These are phyloP conservation scores for Phaeosphaeria sp. DNA, from an alignment of 2,329 filamentous ascomycete species.

Conservation along the genomic window DNA sequence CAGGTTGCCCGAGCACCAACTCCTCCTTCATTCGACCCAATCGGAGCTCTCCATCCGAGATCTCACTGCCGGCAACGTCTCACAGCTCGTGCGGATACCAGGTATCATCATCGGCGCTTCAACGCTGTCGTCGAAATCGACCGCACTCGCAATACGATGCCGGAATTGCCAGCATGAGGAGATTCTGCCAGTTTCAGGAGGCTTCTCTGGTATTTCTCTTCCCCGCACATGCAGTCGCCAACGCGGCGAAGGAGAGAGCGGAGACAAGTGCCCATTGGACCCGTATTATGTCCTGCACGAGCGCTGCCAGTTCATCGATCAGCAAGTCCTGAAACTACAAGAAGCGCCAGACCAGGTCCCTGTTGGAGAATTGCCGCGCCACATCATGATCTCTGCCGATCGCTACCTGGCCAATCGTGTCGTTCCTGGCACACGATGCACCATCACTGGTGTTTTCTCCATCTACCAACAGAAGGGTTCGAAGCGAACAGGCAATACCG, in stretches of 20 bases:
- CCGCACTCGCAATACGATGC: slow-evolving; percentile 84
- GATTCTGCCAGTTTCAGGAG: slow-evolving; percentile 76
- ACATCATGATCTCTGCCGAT: slow-evolving; percentile 96
- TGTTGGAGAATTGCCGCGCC: slow-evolving; percentile 91
- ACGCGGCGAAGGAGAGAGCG: slow-evolving; percentile 69
- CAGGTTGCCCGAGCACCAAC: slow-evolving; percentile 85
- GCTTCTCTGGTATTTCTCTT: slow-evolving; percentile 85
- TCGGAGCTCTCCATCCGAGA: slow-evolving; percentile 93
- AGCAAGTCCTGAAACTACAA: slow-evolving; percentile 97
- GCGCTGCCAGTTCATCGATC: slow-evolving; percentile 92
- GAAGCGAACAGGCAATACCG: slow-evolving; percentile 76
- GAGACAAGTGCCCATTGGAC: slow-evolving; percentile 84
- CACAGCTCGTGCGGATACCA: slow-evolving; percentile 92
- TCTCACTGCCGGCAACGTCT: slow-evolving; percentile 89
- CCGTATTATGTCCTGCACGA: slow-evolving; percentile 97
- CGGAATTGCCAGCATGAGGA: slow-evolving; percentile 80
- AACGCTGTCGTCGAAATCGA: slow-evolving; percentile 95
- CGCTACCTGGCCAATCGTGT: slow-evolving; percentile 94
- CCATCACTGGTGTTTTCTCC: slow-evolving; percentile 95
- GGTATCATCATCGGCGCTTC: slow-evolving; percentile 98
- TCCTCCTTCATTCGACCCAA: slow-evolving; percentile 91
- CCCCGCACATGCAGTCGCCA: slow-evolving; percentile 77
- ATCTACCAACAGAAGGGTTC: slow-evolving; percentile 94
- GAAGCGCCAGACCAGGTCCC: slow-evolving; percentile 97
- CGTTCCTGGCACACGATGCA: slow-evolving; percentile 92